These are phyloP conservation scores for Corylus heterophylla DNA, from an alignment of 306 rosid genomes.

Conservation along the genomic window DNA sequence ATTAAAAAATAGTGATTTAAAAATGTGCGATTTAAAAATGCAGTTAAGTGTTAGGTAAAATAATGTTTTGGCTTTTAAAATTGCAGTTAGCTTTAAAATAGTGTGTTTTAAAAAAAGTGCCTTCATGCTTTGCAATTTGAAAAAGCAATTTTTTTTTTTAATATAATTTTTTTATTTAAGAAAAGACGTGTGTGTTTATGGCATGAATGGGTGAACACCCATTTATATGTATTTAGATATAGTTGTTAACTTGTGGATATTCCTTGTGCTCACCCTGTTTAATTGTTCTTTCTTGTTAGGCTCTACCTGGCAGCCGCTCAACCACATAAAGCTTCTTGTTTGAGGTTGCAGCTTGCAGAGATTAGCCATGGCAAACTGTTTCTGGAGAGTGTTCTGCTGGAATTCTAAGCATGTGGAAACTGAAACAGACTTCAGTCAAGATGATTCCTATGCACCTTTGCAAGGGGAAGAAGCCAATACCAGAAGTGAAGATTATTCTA, in stretches of 20 bases:
- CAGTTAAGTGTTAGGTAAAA: too few relatives aligned
- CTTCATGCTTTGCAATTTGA: too few relatives aligned
- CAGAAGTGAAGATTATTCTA: not conserved
- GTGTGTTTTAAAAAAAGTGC: too few relatives aligned
- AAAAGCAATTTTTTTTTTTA: too few relatives aligned
- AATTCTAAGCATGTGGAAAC: not conserved
- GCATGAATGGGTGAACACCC: not conserved
- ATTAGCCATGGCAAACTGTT: not conserved
- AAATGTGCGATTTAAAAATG: too few relatives aligned
- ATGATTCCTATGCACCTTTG: slow-evolving; percentile 12
- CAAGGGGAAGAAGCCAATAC: slow-evolving; percentile 4
- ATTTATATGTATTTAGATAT: not conserved
- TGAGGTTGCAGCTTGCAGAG: not conserved
- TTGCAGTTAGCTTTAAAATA: too few relatives aligned
- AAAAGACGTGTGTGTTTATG: not conserved
- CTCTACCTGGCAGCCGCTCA: not conserved
- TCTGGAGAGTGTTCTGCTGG: slow-evolving; percentile 18
- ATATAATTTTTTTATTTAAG: not conserved
- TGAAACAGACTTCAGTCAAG: slow-evolving; percentile 5
- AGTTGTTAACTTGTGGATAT: not conserved
- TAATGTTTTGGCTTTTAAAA: too few relatives aligned
- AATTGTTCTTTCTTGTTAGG: not conserved
- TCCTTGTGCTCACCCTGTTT: not conserved
- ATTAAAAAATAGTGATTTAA: too few relatives aligned
- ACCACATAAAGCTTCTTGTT: not conserved